Percentiles rank a stretch among this genome's conserved stretches.
phyloP scores from a whole-genome alignment of 805 yeast genomes.

The Zygotorulaspora sp. region DNA sequence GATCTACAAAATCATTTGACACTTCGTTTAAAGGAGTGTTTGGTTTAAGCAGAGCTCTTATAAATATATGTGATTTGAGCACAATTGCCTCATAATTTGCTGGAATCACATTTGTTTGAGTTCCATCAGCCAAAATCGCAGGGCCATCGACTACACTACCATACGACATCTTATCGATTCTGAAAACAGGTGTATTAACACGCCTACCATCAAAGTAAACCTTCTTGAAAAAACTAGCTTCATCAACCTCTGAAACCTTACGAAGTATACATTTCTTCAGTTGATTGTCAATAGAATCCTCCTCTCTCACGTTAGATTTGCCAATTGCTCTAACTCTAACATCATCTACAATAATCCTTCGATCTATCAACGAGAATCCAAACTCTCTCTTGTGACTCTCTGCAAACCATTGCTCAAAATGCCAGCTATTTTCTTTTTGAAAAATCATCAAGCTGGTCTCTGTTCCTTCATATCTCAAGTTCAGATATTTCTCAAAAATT shows the following conservation, averaged over 20 bases:
- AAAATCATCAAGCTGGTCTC: conserved; percentile 80
- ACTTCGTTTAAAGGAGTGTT: conserved; percentile 10
- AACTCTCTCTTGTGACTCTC: conserved; percentile 63
- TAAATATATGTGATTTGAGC: conserved; percentile 57
- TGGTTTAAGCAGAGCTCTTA: conserved; percentile 28
- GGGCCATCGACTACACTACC: conserved; percentile 65
- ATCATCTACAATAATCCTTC: conserved; percentile 64
- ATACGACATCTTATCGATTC: conserved; percentile 46
- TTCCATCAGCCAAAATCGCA: conserved; percentile 70
- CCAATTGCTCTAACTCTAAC: conserved; percentile 71
- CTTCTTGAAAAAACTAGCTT: conserved; percentile 37
- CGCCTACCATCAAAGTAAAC: conserved; percentile 56
- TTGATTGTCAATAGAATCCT: conserved; percentile 50
- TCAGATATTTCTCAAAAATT: conserved; percentile 58
- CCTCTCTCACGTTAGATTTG: conserved; percentile 43
- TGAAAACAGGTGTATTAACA: conserved; percentile 49
- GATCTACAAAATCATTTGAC: conserved; percentile 41
- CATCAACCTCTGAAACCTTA: conserved; percentile 21
- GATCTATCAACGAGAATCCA: conserved; percentile 58
- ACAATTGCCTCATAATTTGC: conserved; percentile 56
- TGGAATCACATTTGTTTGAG: conserved; percentile 73
- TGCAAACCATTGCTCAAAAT: conserved; percentile 44
- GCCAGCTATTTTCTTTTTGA: conserved; percentile 20
- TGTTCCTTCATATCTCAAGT: conserved; percentile 82
- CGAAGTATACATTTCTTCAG: conserved; percentile 36